A percentile compares a stretch with the other conserved stretches of the same genome.
phyloP scores from a whole-genome alignment of 2,329 filamentous ascomycete species.

The Venturia nashicola region DNA sequence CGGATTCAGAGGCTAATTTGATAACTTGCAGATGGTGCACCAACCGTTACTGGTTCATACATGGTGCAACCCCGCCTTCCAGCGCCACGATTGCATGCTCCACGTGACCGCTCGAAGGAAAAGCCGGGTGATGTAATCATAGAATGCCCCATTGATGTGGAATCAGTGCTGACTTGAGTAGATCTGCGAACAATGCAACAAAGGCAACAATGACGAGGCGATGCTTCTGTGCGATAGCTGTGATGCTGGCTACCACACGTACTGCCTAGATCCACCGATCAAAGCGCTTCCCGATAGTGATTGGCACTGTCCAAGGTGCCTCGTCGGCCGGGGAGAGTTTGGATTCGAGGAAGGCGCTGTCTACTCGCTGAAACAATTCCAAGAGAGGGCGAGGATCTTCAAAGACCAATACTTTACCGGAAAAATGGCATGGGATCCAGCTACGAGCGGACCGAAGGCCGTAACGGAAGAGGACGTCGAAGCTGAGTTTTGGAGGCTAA shows the following conservation, averaged over 20 bases:
- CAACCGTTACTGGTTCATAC: slow-evolving; percentile 88
- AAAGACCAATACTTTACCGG: slow-evolving; percentile 88
- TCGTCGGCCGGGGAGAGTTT: slow-evolving; percentile 93
- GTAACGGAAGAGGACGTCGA: slow-evolving; percentile 94
- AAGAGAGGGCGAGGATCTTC: slow-evolving; percentile 90
- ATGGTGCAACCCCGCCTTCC: slow-evolving; percentile 89
- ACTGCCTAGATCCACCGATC: slow-evolving; percentile 78
- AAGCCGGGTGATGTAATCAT: slow-evolving; percentile 45
- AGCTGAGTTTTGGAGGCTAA: slow-evolving; percentile 89
- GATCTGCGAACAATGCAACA: slow-evolving; percentile 81
- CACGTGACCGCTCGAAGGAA: slow-evolving; percentile 43
- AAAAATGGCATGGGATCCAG: slow-evolving; percentile 78
- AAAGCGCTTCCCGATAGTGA: slow-evolving; percentile 68
- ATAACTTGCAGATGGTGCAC: slow-evolving; percentile 38
- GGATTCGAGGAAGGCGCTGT: slow-evolving; percentile 94
- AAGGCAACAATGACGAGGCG: slow-evolving; percentile 56
- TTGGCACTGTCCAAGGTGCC: slow-evolving; percentile 91
- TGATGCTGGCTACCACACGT: slow-evolving; percentile 75
- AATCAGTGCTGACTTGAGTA: slow-evolving; percentile 20
- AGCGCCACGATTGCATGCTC: slow-evolving; percentile 49
- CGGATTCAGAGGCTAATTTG: slow-evolving; percentile 15
- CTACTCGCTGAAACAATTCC: slow-evolving; percentile 91
- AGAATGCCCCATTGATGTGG: slow-evolving; percentile 9
- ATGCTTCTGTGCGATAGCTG: slow-evolving; percentile 84
- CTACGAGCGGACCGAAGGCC: slow-evolving; percentile 65